Base-by-base conservation (phyloP, 2,329 filamentous ascomycete genomes). In the Didymella exigua region DNA sequence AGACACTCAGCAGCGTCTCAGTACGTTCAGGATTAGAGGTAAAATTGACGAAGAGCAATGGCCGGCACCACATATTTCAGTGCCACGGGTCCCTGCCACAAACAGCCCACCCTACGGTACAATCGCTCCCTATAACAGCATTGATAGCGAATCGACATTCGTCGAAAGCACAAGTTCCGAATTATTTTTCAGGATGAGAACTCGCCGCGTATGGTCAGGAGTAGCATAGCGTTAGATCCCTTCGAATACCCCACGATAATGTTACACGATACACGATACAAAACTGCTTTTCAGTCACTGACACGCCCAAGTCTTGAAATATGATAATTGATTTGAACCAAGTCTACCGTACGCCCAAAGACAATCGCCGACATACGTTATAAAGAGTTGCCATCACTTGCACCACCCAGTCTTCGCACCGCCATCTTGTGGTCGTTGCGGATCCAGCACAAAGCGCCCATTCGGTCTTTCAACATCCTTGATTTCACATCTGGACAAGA, bases 401-500 rank as follows among this genome's bases (percentile, higher is more conserved):
- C 38, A 44, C 38, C 44, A 33, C 30, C 38, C 19, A 24, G 36
- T 45, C 30, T 24, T 31, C 21, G 40, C 26, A 41, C 14, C 19
- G 14, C 11, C 14, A 13, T 45, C 5, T 5, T 8, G 30, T 4
- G 13, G 31, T 16, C 19, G 13, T 42, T 23, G 24, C 5, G 54
- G 58, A 24, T 64, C 52, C 2, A 19, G 21, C 10, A 66, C 47
- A 10, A n/a, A 29, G 7, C 46, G 21, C 11, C 58, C 60, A 5
- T 48, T 44, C 10, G 31, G 34, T 9, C 58, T 58, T 8, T 57
- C 47, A 5, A 40, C 31, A 5, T 59, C 46, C 24, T 37, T 47
- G 5, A 63, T 53, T 45, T 63, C 56, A 31, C 53, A 45, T n/a
- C 64, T 53, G 2, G 49, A 58, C 5, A 63, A 19, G 5, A 19